These are phyloP conservation scores for Nigrospora sphaerica DNA, from an alignment of 2,329 filamentous ascomycete species.

Conservation along the genomic window DNA sequence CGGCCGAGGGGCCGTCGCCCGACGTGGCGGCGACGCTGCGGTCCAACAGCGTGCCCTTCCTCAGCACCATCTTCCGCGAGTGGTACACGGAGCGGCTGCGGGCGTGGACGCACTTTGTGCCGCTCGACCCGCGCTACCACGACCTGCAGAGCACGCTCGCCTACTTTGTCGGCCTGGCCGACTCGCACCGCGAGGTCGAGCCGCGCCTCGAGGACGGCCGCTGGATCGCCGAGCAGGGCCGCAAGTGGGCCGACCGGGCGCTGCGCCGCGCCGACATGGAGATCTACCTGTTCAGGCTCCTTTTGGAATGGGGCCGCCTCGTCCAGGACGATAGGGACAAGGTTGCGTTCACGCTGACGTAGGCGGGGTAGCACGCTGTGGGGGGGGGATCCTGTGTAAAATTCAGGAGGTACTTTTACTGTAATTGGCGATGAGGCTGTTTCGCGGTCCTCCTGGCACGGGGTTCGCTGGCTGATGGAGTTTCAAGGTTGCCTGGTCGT, in stretches of 20 bases:
- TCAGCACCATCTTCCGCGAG: slow-evolving; percentile 65
- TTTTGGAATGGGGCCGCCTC: slow-evolving; percentile 71
- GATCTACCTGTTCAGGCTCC: slow-evolving; percentile 69
- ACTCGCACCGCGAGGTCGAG: slow-evolving; percentile 34
- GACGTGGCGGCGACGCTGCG: slow-evolving; percentile 56
- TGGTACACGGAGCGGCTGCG: slow-evolving; percentile 72
- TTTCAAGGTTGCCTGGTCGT: too few species aligned
- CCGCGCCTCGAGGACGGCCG: slow-evolving; percentile 45
- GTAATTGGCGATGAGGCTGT: too few species aligned
- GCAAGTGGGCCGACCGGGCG: slow-evolving; percentile 56
- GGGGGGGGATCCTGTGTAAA: too few species aligned
- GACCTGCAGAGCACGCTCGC: slow-evolving; percentile 66
- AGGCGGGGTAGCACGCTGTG: not conserved
- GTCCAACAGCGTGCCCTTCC: slow-evolving; percentile 61
- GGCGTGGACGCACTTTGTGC: slow-evolving; percentile 77
- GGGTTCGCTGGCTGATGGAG: too few species aligned
- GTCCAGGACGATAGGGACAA: slow-evolving; percentile 53
- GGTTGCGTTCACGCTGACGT: slow-evolving; percentile 26
- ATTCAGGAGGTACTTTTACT: too few species aligned
- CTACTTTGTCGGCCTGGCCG: slow-evolving; percentile 61
- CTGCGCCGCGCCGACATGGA: slow-evolving; percentile 70
- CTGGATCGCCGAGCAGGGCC: slow-evolving; percentile 60
- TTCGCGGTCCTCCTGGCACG: too few species aligned
- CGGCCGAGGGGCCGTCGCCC: slow-evolving; percentile 57
- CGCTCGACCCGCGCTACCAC: slow-evolving; percentile 66